phyloP scores from a whole-genome alignment of 306 rosid genomes.

The Pyrus betulifolia region DNA sequence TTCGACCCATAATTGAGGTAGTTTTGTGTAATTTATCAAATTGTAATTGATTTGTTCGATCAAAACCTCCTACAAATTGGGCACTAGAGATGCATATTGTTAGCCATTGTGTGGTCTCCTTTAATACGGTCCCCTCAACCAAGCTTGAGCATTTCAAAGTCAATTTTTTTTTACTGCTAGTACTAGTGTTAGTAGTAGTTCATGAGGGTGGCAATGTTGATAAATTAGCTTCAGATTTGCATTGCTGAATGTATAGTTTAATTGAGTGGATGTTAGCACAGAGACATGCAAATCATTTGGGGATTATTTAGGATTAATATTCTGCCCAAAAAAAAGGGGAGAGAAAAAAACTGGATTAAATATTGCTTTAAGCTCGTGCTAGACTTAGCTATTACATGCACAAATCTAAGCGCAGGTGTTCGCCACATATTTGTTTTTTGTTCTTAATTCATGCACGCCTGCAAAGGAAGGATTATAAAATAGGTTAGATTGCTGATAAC shows the following conservation, averaged over 20 bases:
- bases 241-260: neutral
- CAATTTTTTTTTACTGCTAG: too few relatives aligned
- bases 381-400: neutral
- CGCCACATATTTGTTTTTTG: neutral
- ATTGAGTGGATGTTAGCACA: neutral
- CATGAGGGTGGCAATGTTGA: neutral
- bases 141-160: neutral
- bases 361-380: neutral
- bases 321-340: too few relatives aligned
- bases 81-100: too few relatives aligned
- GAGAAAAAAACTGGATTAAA: neutral
- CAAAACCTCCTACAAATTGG: too few relatives aligned
- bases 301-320: neutral
- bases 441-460: neutral
- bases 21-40: too few relatives aligned
- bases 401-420: neutral
- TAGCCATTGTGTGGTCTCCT: too few relatives aligned
- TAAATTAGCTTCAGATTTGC: neutral
- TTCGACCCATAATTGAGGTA: too few relatives aligned
- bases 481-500: neutral
- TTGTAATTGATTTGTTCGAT: too few relatives aligned
- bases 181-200: neutral
- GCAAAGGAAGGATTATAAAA: neutral
- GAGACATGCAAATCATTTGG: neutral
- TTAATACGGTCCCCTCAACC: neutral